phyloP scores from a whole-genome alignment of 2,329 filamentous ascomycete species.

The Decorospora gaudefroyi region DNA sequence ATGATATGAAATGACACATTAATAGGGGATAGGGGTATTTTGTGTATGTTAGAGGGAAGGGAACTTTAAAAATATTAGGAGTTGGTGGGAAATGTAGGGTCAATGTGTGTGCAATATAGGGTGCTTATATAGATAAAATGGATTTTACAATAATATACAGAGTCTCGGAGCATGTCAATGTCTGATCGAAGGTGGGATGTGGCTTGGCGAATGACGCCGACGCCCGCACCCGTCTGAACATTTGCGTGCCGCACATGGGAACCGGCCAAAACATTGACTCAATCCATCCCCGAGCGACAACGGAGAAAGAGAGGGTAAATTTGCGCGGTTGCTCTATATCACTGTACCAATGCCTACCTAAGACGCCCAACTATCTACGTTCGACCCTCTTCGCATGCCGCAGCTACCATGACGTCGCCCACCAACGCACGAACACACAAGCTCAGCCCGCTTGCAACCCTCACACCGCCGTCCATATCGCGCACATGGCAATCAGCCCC shows the following conservation, averaged over 20 bases:
- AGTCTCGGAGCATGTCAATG: too few species aligned
- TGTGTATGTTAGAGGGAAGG: not conserved
- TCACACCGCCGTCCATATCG: conserved; percentile 57
- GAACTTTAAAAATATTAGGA: too few species aligned
- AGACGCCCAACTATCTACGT: not conserved
- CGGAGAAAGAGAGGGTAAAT: not conserved
- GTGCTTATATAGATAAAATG: too few species aligned
- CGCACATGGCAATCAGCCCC: conserved; percentile 86
- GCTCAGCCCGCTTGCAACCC: conserved; percentile 55
- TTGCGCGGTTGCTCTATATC: fast-evolving
- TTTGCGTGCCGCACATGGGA: conserved; percentile 19
- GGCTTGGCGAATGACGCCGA: conserved; percentile 36
- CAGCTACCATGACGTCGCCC: conserved; percentile 25
- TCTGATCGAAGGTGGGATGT: too few species aligned
- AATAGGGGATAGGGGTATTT: not conserved
- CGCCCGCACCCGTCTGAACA: conserved; percentile 22
- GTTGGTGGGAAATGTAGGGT: too few species aligned
- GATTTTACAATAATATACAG: too few species aligned
- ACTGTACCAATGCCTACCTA: too few species aligned
- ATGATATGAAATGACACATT: not conserved
- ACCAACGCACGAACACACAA: conserved; percentile 18
- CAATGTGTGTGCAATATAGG: too few species aligned
- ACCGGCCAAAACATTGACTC: conserved; percentile 7
- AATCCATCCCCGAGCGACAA: not conserved
- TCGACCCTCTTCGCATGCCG: not conserved